phyloP scores from a whole-genome alignment of 1,284 basidiomycete genomes.

The Cryptococcus sp. region DNA sequence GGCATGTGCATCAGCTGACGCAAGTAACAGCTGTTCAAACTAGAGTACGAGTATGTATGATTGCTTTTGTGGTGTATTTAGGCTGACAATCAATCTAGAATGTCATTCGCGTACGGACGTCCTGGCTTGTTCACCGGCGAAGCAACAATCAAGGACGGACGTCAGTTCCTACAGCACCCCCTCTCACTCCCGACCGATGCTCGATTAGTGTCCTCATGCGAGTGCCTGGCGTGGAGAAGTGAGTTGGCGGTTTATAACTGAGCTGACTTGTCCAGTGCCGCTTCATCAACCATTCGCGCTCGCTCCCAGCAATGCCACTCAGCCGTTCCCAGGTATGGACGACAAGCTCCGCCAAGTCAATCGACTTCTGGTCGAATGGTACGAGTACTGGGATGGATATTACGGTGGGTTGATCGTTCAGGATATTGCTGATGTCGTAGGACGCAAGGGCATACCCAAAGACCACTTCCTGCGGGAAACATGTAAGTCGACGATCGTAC shows the following conservation, averaged over 20 bases:
- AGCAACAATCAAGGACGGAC: constrained; percentile 76
- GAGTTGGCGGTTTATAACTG: constrained; percentile 7
- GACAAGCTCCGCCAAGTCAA: constrained; percentile 44
- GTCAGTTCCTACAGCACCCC: constrained; percentile 76
- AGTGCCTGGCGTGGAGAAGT: constrained; percentile 44
- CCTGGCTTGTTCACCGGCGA: constrained; percentile 85
- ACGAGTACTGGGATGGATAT: constrained; percentile 47
- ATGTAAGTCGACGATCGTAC: constrained; percentile 17
- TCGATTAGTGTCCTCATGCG: constrained; percentile 79
- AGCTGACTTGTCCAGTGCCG: constrained; percentile 26
- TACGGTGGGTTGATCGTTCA: constrained; percentile 23
- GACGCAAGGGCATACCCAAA: constrained; percentile 18
- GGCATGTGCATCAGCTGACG: background rate
- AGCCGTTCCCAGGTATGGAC: constrained; percentile 42
- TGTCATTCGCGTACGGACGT: constrained; percentile 63
- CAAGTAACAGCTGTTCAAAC: constrained; percentile 65
- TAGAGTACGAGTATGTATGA: constrained; percentile 63
- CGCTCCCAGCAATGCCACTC: constrained; percentile 24
- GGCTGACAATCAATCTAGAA: constrained; percentile 18
- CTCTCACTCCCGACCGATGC: constrained; percentile 84
- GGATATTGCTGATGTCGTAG: constrained; percentile 4
- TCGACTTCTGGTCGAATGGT: constrained; percentile 41
- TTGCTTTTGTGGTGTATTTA: background rate
- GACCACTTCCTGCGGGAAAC: constrained; percentile 31
- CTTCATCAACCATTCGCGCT: constrained; percentile 44